Base-by-base conservation (phyloP, 2,329 filamentous ascomycete genomes). In the Xylariaceae sp. region DNA sequence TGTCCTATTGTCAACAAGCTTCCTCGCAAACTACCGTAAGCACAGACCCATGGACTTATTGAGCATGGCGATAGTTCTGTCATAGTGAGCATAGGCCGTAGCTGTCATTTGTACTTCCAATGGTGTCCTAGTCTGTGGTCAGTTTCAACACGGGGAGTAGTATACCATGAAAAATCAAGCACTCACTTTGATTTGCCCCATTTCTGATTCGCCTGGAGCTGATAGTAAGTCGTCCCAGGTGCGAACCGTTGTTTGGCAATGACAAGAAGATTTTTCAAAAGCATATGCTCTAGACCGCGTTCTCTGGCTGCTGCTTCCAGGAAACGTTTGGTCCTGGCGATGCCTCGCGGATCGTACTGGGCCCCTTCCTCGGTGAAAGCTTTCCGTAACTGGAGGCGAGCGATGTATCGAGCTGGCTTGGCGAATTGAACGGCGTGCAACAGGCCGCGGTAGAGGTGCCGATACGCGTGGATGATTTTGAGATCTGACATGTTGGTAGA, bases 341-440 rank as follows among this genome's bases (percentile, higher is more conserved):
- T 72, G 40, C 72, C 74, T 37, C 70, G 65, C 6, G 66, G 49
- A 42, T 86, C 71, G 53, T 76, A 78, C 10, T 53, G 54, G 37
- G 67, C 67, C 17, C 59, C 59, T 22, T 65, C 51, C n/a, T 76
- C 71, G 12, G 73, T 77, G 59, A 88, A 88, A 8, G 77, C 80
- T 6, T 60, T 57, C 36, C 83, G 75, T 20, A 87, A 64, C 59
- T 78, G 73, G 57, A 83, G 73, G 46, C 80, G 78, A 14, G 80
- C 71, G 4, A 77, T 69, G 64, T 73, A 84, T 43, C 86, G 82
- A 22, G 82, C 77, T 14, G 86, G 87, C 50, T 77, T 76, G 12
- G 86, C 79, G 68, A 82, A 87, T 52, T 85, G 82, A 19, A 92
- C 79, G 4, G 86, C 88, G 22, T 74, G 79, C n/a, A 91, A 73